A percentile compares a stretch with the other conserved stretches of the same genome.
Evolutionary conservation across 169 alveolate species (phyloP).

Genomic region (Perkinsus marinus): DNA sequence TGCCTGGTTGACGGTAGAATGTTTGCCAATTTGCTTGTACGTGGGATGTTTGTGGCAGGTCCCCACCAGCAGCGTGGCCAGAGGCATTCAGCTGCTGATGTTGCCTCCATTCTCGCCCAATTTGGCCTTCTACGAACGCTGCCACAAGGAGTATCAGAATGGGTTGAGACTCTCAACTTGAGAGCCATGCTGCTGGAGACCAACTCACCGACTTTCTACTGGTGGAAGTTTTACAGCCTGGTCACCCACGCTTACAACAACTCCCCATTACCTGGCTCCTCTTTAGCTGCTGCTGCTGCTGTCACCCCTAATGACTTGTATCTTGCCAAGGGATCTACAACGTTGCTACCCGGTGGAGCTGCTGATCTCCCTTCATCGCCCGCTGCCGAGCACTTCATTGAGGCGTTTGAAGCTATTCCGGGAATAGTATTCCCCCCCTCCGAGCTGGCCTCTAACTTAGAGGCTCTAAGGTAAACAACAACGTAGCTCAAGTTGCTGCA

Average conservation of each 20-base stretch:
- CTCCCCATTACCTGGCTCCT: background rate
- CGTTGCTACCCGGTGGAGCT: background rate
- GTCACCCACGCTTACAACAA: background rate
- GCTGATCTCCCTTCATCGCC: background rate
- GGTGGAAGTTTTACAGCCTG: background rate
- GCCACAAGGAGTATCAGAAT: background rate
- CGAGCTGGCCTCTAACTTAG: background rate
- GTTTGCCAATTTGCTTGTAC: background rate
- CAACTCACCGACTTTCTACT: background rate
- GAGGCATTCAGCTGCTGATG: background rate
- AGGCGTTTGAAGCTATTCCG: background rate
- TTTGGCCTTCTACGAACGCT: background rate
- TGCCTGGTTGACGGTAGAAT: background rate
- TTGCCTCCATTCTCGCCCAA: background rate
- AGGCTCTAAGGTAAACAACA: background rate
- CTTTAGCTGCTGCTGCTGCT: background rate
- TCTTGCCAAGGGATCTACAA: background rate
- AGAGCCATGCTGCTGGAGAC: background rate
- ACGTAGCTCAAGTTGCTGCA: background rate
- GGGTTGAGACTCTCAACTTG: too few species aligned
- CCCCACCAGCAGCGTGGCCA: too few species aligned
- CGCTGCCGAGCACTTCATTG: background rate
- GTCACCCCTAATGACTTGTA: background rate
- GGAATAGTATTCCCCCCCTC: background rate
- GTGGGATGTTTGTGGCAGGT: background rate